Conservation (phyloP, 208 protist species). For the Ichthyophonus hoferi region DNA sequence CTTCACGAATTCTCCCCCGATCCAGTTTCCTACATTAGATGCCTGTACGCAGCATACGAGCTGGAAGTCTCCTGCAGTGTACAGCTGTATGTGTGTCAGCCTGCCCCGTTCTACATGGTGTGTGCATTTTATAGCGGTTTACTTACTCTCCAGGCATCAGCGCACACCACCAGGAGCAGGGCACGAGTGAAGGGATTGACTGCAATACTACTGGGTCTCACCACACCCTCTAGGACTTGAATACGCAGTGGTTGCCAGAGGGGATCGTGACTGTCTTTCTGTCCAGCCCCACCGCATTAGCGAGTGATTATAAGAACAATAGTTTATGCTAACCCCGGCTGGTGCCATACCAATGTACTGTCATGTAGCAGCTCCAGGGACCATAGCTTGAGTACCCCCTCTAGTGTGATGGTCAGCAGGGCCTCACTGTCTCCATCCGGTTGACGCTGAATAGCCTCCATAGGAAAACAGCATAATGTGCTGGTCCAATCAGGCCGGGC, state of each 20-base stretch:
- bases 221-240: neutral
- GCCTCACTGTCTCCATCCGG: neutral
- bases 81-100: no score
- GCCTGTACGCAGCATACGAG: neutral
- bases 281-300: neutral
- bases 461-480: neutral
- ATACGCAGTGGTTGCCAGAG: slow-evolving; percentile 19
- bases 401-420: slow-evolving; percentile 2
- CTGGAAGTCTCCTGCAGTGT: neutral
- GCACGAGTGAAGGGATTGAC: neutral
- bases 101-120: no score
- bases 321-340: no score
- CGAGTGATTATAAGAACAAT: neutral
- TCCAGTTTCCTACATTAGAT: neutral
- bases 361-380: slow-evolving; percentile 8
- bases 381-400: slow-evolving; percentile 21
- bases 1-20: neutral
- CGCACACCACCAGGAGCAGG: neutral
- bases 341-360: neutral
- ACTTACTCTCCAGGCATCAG: neutral
- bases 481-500: slow-evolving; percentile 19
- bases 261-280: neutral
- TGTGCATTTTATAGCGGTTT: no score
- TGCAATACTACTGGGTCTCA: neutral
- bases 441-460: slow-evolving; percentile 2